These are phyloP conservation scores for Thraustochytrium sp. DNA, from an alignment of 352 stramenopile genomes.

Conservation along the genomic window DNA sequence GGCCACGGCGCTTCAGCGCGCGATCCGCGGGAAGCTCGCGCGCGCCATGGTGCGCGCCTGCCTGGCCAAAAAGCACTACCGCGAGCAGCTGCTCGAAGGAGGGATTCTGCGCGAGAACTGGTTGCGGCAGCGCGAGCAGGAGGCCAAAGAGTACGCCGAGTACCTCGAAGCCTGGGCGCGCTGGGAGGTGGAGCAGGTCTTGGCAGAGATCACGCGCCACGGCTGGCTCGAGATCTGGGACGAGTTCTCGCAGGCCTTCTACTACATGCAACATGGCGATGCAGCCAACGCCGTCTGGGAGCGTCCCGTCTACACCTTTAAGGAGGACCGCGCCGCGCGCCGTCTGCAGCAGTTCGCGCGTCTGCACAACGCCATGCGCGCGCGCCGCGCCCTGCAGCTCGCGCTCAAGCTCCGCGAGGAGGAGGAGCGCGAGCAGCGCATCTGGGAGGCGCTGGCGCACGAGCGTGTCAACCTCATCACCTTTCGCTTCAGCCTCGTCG, in stretches of 20 bases:
- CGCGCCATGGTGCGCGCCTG: not conserved
- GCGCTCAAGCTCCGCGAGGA: not conserved
- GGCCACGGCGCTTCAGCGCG: not conserved
- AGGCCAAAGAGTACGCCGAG: slow-evolving; percentile 2
- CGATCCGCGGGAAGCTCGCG: slow-evolving; percentile 8
- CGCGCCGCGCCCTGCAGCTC: not conserved
- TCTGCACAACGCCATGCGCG: not conserved
- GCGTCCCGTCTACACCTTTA: slow-evolving; percentile 4
- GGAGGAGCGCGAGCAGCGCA: not conserved
- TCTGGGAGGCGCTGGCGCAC: not conserved
- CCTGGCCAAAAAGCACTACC: slow-evolving; percentile 1
- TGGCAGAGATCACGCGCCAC: not conserved
- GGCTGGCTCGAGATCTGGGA: slow-evolving; percentile 24
- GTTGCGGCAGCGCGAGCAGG: not conserved
- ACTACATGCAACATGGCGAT: not conserved
- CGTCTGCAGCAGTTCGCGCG: not conserved
- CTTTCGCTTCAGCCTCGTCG: not conserved
- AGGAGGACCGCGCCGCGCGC: not conserved
- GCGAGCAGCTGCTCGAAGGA: not conserved
- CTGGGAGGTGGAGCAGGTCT: slow-evolving; percentile 11
- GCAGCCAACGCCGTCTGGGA: not conserved
- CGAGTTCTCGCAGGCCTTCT: not conserved
- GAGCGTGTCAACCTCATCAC: slow-evolving; percentile 29
- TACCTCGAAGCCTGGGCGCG: not conserved
- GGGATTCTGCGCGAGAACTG: slow-evolving; percentile 25